Evolutionary conservation across 352 stramenopile species (phyloP), one percentile per base, ranked within the genome.

Genomic region (Blastocystis sp.): DNA sequence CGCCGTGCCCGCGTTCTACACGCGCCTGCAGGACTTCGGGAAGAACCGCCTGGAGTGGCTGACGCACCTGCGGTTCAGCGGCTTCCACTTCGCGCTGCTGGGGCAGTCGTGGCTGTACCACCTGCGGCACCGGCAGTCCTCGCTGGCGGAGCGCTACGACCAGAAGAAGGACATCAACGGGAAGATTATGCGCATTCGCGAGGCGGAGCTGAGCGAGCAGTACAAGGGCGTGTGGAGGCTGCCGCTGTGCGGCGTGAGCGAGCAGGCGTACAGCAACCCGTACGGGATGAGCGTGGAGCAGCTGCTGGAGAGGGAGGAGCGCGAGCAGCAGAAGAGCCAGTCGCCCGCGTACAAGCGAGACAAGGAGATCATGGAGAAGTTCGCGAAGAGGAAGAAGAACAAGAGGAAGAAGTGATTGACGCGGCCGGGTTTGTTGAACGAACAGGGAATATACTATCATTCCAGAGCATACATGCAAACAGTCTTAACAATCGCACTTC

Each of bases 401-500:
- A 28, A 42, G 19, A 76, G 54, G 48, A 42, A n/a, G 19, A 57
- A 57, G 21, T 59, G 52, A 3, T 17, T 65, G 59, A 65, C 21
- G 59, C 1, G 59, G 4, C 28, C 6, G 6, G 48, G 48, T 14
- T 57, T 57, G 48, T 57, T 57, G 48, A 7, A 57, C 57, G 52
- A 84, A 84, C 54, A 84, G 24, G 17, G 19, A 14, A 84, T 48
- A 57, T 10, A 64, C 17, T 70, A 68, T 69, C 66, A 54, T 84
- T 69, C 74, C 65, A 84, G n/a, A 62, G 66, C 45, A 38, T 54
- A 40, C 34, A 84, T 57, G 34, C 74, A 84, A 63, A 61, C 74
- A 69, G 24, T 17, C 28, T 88, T 88, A 88, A 77, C 78, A 88
- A 64, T 88, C 68, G 68, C 78, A 88, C 57, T 88, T 79, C 70